These are phyloP conservation scores for Mariannaea elegans DNA, from an alignment of 2,329 filamentous ascomycete genomes.

Conservation along the genomic window DNA sequence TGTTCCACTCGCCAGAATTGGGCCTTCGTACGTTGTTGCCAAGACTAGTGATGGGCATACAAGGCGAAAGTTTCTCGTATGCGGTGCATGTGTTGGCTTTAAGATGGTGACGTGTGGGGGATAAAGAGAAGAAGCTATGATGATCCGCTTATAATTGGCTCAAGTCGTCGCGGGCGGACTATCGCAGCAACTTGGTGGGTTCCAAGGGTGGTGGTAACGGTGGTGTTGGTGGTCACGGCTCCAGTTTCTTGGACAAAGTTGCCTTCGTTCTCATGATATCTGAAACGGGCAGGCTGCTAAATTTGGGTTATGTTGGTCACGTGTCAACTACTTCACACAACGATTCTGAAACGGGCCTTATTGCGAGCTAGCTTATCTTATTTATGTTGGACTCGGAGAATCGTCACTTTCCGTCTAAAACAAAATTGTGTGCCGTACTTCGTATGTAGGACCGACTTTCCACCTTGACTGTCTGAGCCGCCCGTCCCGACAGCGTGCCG, in stretches of 20 bases:
- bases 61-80: conserved; percentile 9
- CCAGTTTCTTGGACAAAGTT: no score
- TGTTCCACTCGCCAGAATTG: not conserved
- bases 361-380: not conserved
- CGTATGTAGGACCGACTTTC: no score
- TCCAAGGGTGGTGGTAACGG: conserved; percentile 14
- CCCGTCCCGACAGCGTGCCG: not conserved
- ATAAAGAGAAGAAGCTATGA: not conserved
- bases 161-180: not conserved
- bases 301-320: not conserved
- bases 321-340: not conserved
- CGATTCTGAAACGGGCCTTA: not conserved
- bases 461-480: no score
- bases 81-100: not conserved
- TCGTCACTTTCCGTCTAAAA: no score
- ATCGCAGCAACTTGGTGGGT: conserved; percentile 8
- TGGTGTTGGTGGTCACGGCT: conserved; percentile 1
- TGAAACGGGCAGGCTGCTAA: no score
- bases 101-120: not conserved
- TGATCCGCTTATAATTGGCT: not conserved
- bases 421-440: no score
- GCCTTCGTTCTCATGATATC: no score
- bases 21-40: not conserved
- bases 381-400: no score
- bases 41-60: not conserved